A percentile compares a stretch with the other conserved stretches of the same genome.
phyloP scores from a whole-genome alignment of 2,329 filamentous ascomycete species.

The Alternaria arborescens region DNA sequence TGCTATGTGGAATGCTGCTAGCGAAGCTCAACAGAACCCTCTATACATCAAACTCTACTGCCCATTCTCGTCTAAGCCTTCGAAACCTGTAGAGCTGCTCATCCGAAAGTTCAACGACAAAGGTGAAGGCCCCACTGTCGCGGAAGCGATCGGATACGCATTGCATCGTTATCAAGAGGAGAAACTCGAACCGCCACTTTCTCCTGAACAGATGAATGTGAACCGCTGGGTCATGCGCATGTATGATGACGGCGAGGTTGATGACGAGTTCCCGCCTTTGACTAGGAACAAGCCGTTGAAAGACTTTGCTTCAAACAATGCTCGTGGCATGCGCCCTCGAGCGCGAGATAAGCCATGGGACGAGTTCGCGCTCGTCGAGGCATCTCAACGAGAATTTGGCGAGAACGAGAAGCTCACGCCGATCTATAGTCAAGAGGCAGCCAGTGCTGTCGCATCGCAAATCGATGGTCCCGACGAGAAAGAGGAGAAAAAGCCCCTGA shows the following conservation, averaged over 20 bases:
- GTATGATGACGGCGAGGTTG: slow-evolving; percentile 84
- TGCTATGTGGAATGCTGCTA: slow-evolving; percentile 78
- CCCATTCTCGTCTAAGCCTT: slow-evolving; percentile 71
- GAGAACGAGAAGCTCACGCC: slow-evolving; percentile 76
- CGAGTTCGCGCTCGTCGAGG: slow-evolving; percentile 81
- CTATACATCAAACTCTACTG: slow-evolving; percentile 80
- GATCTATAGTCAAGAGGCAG: slow-evolving; percentile 67
- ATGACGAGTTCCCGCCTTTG: slow-evolving; percentile 83
- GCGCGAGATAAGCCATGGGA: slow-evolving; percentile 81
- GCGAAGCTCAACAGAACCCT: slow-evolving; percentile 71
- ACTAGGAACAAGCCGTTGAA: slow-evolving; percentile 77
- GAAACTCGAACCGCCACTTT: slow-evolving; percentile 72
- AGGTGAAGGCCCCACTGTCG: slow-evolving; percentile 74
- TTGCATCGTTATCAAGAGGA: slow-evolving; percentile 82
- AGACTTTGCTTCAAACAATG: slow-evolving; percentile 81
- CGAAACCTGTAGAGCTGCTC: slow-evolving; percentile 74
- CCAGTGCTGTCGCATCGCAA: slow-evolving; percentile 38
- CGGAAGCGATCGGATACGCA: slow-evolving; percentile 82
- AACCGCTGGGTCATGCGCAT: slow-evolving; percentile 85
- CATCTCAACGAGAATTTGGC: slow-evolving; percentile 71
- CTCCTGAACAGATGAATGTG: slow-evolving; percentile 73
- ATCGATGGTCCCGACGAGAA: slow-evolving; percentile 24
- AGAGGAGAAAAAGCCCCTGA: slow-evolving; percentile 31
- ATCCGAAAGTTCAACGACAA: slow-evolving; percentile 75
- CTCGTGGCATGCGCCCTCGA: slow-evolving; percentile 69